phyloP scores from a whole-genome alignment of 1,284 basidiomycete species.

The Leccinum glutinopallens region DNA sequence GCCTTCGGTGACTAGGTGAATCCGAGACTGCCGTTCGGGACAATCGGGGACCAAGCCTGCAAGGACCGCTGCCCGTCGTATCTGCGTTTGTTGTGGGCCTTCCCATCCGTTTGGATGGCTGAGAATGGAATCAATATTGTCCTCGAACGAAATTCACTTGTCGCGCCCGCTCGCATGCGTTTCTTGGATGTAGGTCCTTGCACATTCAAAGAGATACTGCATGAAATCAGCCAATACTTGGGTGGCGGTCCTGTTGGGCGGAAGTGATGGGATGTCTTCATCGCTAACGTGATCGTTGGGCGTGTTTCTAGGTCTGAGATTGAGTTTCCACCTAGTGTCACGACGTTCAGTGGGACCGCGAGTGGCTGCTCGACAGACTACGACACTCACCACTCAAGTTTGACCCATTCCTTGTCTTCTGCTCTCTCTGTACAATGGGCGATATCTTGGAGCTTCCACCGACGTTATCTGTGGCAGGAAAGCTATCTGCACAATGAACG shows the following conservation, averaged over 20 bases:
- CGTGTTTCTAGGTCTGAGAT: slow-evolving; percentile 35
- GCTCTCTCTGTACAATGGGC: slow-evolving; percentile 49
- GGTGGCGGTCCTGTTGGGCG: slow-evolving; percentile 41
- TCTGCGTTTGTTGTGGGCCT: slow-evolving; percentile 40
- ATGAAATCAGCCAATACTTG: slow-evolving; percentile 53
- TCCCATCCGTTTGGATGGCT: slow-evolving; percentile 50
- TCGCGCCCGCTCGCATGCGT: slow-evolving; percentile 38
- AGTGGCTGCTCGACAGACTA: not conserved
- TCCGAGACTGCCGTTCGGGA: slow-evolving; percentile 38
- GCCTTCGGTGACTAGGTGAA: slow-evolving; percentile 53
- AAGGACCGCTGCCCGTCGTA: slow-evolving; percentile 40
- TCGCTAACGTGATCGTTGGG: slow-evolving; percentile 24
- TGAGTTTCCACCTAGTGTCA: slow-evolving; percentile 39
- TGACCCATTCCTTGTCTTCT: slow-evolving; percentile 49
- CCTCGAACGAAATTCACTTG: slow-evolving; percentile 39
- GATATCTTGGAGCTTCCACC: slow-evolving; percentile 59
- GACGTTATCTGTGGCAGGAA: slow-evolving; percentile 53
- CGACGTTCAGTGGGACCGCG: slow-evolving; percentile 3
- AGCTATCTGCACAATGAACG: slow-evolving; percentile 36
- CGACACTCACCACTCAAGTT: slow-evolving; percentile 43
- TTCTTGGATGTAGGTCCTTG: slow-evolving; percentile 41
- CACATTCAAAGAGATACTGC: slow-evolving; percentile 41
- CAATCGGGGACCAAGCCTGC: slow-evolving; percentile 41
- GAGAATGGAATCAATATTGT: slow-evolving; percentile 37
- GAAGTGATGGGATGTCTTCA: slow-evolving; percentile 42